Evolutionary conservation across 331 rosid species (phyloP).

Genomic region (Pyrus hybrid): DNA sequence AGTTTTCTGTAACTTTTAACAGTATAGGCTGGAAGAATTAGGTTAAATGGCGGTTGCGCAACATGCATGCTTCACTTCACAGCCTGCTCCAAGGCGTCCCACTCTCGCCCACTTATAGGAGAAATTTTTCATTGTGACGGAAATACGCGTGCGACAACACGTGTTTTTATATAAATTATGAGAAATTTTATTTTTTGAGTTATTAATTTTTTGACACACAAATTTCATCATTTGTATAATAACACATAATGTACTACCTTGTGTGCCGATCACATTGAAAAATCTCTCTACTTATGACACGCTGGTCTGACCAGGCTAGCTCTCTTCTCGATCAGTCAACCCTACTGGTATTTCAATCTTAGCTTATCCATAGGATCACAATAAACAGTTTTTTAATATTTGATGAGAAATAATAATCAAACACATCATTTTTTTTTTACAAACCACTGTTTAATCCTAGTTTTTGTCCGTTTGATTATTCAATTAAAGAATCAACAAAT

Average conservation of each 20-base stretch:
- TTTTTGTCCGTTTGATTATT: too few species aligned
- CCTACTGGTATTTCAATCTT: neutral
- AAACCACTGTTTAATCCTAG: accelerated
- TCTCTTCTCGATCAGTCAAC: neutral
- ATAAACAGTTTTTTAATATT: neutral
- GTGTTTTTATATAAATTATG: too few species aligned
- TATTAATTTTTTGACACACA: too few species aligned
- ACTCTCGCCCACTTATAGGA: neutral
- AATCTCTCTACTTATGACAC: neutral
- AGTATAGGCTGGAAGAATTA: neutral
- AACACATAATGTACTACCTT: too few species aligned
- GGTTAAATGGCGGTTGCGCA: neutral
- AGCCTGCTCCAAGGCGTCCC: neutral
- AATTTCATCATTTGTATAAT: too few species aligned
- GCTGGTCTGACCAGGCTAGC: neutral
- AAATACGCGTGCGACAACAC: too few species aligned
- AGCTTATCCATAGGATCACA: neutral
- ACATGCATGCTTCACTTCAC: neutral
- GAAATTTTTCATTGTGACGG: too few species aligned
- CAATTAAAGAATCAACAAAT: too few species aligned
- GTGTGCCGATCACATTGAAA: too few species aligned
- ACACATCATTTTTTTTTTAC: too few species aligned
- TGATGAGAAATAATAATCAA: neutral
- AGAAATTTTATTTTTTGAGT: too few species aligned
- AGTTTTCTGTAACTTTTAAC: neutral